phyloP scores from a whole-genome alignment of 2,329 filamentous ascomycete genomes.

The Madurella mycetomatis region DNA sequence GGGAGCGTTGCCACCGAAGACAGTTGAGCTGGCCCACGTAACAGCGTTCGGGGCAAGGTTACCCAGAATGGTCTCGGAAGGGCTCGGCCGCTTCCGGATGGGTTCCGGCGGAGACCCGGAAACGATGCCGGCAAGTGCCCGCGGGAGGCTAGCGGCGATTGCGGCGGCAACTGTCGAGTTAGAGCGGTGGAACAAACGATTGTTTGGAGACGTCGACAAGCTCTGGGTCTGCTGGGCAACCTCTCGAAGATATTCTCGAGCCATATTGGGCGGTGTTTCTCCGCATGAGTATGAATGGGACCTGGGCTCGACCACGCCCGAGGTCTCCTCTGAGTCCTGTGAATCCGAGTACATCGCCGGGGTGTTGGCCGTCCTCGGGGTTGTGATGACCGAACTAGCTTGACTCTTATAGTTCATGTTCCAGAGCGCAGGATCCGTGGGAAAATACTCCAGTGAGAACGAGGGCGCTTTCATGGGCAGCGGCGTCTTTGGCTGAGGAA shows the following conservation, averaged over 20 bases:
- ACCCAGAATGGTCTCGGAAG: slow-evolving; percentile 56
- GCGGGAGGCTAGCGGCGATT: slow-evolving; percentile 52
- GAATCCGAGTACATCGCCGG: slow-evolving; percentile 52
- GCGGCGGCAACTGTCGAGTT: slow-evolving; percentile 54
- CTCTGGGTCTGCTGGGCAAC: slow-evolving; percentile 46
- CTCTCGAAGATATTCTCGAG: slow-evolving; percentile 41
- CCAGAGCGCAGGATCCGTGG: slow-evolving; percentile 53
- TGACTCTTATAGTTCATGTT: slow-evolving; percentile 47
- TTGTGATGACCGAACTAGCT: slow-evolving; percentile 51
- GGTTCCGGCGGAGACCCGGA: slow-evolving; percentile 40
- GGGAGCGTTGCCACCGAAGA: slow-evolving; percentile 37
- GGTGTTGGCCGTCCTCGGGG: slow-evolving; percentile 53
- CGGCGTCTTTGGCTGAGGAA: slow-evolving; percentile 57
- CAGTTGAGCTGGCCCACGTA: slow-evolving; percentile 46
- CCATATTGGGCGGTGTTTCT: slow-evolving; percentile 54
- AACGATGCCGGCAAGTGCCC: slow-evolving; percentile 36
- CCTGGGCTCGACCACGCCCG: slow-evolving; percentile 50
- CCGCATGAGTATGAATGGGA: slow-evolving; percentile 58
- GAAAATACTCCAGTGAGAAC: slow-evolving; percentile 64
- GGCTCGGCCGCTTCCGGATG: slow-evolving; percentile 52
- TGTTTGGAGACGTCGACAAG: slow-evolving; percentile 57
- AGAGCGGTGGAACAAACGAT: slow-evolving; percentile 47
- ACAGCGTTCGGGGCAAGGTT: slow-evolving; percentile 52
- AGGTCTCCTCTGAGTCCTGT: slow-evolving; percentile 51
- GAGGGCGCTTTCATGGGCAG: slow-evolving; percentile 61